Percentiles rank a stretch among this genome's conserved stretches.
Conservation (phyloP, 1,139 yeast species). For the Candida sp. region DNA sequence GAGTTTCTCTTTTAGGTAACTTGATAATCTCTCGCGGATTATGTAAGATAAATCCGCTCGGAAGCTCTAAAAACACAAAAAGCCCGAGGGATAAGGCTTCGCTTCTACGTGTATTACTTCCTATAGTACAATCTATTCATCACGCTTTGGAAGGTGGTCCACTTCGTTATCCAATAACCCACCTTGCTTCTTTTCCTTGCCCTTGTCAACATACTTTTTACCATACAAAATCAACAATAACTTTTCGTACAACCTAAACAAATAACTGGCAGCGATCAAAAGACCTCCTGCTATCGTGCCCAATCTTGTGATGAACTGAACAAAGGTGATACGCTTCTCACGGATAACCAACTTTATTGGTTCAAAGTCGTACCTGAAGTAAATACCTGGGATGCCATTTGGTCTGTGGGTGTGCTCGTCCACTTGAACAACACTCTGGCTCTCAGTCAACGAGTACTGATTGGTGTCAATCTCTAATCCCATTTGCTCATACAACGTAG, state of each 20-base stretch:
- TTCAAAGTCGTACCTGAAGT: slow-evolving; percentile 85
- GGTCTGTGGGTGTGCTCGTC: slow-evolving; percentile 26
- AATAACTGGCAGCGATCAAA: slow-evolving; percentile 54
- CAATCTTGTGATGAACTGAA: slow-evolving; percentile 76
- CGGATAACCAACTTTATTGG: slow-evolving; percentile 74
- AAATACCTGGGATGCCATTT: slow-evolving; percentile 73
- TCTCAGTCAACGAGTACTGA: slow-evolving; percentile 83
- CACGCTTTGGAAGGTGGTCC: slow-evolving; percentile 1
- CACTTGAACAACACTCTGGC: slow-evolving; percentile 28
- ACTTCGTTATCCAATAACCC: slow-evolving; percentile 24
- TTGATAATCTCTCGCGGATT: no score
- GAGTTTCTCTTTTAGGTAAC: no score
- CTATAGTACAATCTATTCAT: background rate
- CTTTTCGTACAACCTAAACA: slow-evolving; percentile 54
- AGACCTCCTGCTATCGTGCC: slow-evolving; percentile 84
- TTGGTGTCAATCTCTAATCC: slow-evolving; percentile 80
- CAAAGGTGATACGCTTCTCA: slow-evolving; percentile 77
- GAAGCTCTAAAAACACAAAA: no score
- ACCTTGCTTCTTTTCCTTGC: slow-evolving; percentile 55
- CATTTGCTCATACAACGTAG: slow-evolving; percentile 74
- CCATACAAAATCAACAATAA: slow-evolving; percentile 50
- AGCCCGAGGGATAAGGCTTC: no score
- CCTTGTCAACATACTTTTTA: slow-evolving; percentile 52
- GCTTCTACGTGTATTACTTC: background rate
- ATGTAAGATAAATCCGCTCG: no score